Conservation (phyloP, 1,284 basidiomycete species). For the Mycena sp. region DNA sequence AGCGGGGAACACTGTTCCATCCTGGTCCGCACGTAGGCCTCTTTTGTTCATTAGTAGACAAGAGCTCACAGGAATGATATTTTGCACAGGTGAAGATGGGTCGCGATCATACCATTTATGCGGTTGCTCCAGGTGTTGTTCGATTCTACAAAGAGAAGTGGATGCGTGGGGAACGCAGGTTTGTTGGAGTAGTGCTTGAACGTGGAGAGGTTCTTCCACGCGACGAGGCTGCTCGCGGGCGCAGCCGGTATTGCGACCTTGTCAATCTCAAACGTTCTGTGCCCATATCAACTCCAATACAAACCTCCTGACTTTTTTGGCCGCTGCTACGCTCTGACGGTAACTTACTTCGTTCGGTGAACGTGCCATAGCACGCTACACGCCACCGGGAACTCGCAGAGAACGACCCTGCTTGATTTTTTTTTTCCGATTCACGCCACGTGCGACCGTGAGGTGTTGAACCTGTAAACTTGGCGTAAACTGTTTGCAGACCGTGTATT, state of each 20-base stretch:
- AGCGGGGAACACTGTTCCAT: slow-evolving; percentile 90
- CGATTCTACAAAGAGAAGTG: slow-evolving; percentile 88
- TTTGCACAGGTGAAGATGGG: slow-evolving; percentile 82
- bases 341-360: too few species aligned
- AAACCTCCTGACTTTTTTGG: slow-evolving; percentile 16
- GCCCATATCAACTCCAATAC: slow-evolving; percentile 12
- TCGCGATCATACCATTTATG: slow-evolving; percentile 92
- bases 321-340: too few species aligned
- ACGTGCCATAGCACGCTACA: too few species aligned
- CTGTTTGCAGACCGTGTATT: too few species aligned
- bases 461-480: too few species aligned
- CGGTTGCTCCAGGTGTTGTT: slow-evolving; percentile 88
- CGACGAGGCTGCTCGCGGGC: slow-evolving; percentile 74
- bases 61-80: slow-evolving; percentile 24
- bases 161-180: slow-evolving; percentile 77
- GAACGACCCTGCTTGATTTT: too few species aligned
- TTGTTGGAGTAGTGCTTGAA: slow-evolving; percentile 83
- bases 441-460: too few species aligned
- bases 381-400: too few species aligned
- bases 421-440: too few species aligned
- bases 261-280: slow-evolving; percentile 61
- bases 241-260: slow-evolving; percentile 80
- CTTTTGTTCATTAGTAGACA: slow-evolving; percentile 9
- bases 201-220: slow-evolving; percentile 87
- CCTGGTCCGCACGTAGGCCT: slow-evolving; percentile 86